phyloP scores from a whole-genome alignment of 2,329 filamentous ascomycete genomes.

The Capronia coronata region DNA sequence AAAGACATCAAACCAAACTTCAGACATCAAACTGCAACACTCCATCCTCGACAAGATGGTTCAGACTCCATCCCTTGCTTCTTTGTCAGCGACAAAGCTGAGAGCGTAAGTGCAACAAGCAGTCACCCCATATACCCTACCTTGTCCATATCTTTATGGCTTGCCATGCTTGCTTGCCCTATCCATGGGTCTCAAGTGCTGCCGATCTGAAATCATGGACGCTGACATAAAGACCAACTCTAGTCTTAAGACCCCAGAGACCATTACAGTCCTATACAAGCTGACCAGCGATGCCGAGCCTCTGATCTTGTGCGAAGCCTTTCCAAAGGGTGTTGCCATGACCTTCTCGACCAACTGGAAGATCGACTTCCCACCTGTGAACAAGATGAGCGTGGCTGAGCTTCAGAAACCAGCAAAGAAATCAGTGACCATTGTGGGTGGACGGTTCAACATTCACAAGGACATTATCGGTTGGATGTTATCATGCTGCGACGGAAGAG shows the following conservation, averaged over 20 bases:
- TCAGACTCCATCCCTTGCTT: not conserved
- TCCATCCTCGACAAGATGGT: not conserved
- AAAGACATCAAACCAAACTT: too few species aligned
- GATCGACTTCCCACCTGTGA: conserved; percentile 3
- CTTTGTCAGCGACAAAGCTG: conserved; percentile 4
- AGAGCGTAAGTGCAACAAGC: conserved; percentile 6
- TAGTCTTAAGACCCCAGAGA: conserved; percentile 10
- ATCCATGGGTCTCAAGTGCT: too few species aligned
- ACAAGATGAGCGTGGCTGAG: conserved; percentile 4
- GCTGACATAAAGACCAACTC: not conserved
- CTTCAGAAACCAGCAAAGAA: not conserved
- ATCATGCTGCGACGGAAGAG: conserved; percentile 16
- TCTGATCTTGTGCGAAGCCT: conserved; percentile 10
- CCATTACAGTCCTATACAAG: conserved; percentile 13
- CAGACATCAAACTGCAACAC: not conserved
- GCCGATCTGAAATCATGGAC: too few species aligned
- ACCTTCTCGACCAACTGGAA: conserved; percentile 18
- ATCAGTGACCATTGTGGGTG: conserved; percentile 13
- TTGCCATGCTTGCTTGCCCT: not conserved
- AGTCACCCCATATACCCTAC: not conserved
- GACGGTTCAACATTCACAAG: conserved; percentile 12
- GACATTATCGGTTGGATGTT: conserved; percentile 25
- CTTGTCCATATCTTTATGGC: not conserved
- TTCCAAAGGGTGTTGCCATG: conserved; percentile 15
- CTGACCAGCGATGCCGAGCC: not conserved